phyloP scores from a whole-genome alignment of 192 early-diverging fungal species.

The Backusella psychrophila region DNA sequence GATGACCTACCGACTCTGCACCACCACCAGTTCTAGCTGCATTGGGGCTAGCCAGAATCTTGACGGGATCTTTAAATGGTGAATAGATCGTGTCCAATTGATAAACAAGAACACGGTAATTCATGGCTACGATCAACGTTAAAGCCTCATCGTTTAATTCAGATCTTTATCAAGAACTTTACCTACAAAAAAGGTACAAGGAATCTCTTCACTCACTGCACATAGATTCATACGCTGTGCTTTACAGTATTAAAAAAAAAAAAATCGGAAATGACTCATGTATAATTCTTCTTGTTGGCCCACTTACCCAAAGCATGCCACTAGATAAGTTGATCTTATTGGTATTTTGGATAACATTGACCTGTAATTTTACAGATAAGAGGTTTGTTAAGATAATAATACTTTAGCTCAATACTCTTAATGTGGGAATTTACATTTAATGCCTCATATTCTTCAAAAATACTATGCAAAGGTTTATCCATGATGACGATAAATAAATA shows the following conservation, averaged over 20 bases:
- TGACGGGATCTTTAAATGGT: slow-evolving; percentile 17
- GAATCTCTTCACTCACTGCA: slow-evolving; percentile 35
- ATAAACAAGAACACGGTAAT: slow-evolving; percentile 31
- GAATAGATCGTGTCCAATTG: slow-evolving; percentile 25
- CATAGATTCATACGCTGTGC: slow-evolving; percentile 46
- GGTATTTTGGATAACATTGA: slow-evolving; percentile 15
- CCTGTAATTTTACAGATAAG: not conserved
- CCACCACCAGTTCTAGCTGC: not conserved
- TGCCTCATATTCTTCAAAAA: slow-evolving; percentile 15
- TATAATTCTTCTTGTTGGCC: no score
- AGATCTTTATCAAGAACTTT: not conserved
- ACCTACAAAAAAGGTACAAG: slow-evolving; percentile 42
- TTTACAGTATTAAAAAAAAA: slow-evolving; percentile 8
- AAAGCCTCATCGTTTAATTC: not conserved
- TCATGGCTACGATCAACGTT: slow-evolving; percentile 22
- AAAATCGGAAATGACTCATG: not conserved
- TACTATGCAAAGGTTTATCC: slow-evolving; percentile 15
- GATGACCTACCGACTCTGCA: not conserved
- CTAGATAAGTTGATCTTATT: slow-evolving; percentile 9
- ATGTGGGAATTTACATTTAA: slow-evolving; percentile 9
- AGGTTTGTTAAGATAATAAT: not conserved
- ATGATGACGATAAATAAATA: not conserved
- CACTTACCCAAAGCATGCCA: slow-evolving; percentile 22
- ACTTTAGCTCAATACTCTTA: not conserved
- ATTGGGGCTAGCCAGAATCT: slow-evolving; percentile 23